Evolutionary conservation across 768 basidiomycete genomes (phyloP).

Genomic region (Tulasnella sp.): DNA sequence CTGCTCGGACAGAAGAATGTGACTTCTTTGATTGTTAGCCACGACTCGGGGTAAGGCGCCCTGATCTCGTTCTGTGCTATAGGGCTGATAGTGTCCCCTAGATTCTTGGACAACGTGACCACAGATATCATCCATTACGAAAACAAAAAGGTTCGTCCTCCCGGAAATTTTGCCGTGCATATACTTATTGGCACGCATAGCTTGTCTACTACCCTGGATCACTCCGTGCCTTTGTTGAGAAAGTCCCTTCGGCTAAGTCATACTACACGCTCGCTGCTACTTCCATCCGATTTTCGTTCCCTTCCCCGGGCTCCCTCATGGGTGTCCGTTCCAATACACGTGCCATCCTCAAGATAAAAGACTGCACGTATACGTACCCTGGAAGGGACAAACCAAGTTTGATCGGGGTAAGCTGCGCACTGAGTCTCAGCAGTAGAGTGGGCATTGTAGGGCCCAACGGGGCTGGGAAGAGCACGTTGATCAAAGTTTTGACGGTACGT

Average conservation of each 20-base stretch:
- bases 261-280: slow-evolving; percentile 95
- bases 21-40: slow-evolving; percentile 89
- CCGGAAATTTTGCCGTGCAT: slow-evolving; percentile 1
- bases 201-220: slow-evolving; percentile 93
- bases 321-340: slow-evolving; percentile 94
- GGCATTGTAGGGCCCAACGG: slow-evolving; percentile 94
- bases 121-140: slow-evolving; percentile 98
- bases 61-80: not conserved
- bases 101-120: slow-evolving; percentile 90
- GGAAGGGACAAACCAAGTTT: slow-evolving; percentile 73
- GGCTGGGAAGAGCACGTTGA: slow-evolving; percentile 94
- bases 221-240: slow-evolving; percentile 79
- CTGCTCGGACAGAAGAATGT: slow-evolving; percentile 71
- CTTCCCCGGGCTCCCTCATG: slow-evolving; percentile 91
- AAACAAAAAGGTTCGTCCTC: slow-evolving; percentile 65
- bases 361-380: slow-evolving; percentile 93
- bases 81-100: slow-evolving; percentile 27
- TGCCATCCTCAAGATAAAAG: slow-evolving; percentile 85
- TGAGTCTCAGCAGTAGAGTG: slow-evolving; percentile 63
- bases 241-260: slow-evolving; percentile 87
- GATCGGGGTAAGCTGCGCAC: slow-evolving; percentile 79
- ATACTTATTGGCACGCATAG: slow-evolving; percentile 32
- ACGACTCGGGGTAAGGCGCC: slow-evolving; percentile 83
- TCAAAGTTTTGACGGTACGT: slow-evolving; percentile 88
- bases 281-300: slow-evolving; percentile 91